These are phyloP conservation scores for Aspergillus pseudotamarii DNA, from an alignment of 2,329 filamentous ascomycete genomes.

Conservation along the genomic window DNA sequence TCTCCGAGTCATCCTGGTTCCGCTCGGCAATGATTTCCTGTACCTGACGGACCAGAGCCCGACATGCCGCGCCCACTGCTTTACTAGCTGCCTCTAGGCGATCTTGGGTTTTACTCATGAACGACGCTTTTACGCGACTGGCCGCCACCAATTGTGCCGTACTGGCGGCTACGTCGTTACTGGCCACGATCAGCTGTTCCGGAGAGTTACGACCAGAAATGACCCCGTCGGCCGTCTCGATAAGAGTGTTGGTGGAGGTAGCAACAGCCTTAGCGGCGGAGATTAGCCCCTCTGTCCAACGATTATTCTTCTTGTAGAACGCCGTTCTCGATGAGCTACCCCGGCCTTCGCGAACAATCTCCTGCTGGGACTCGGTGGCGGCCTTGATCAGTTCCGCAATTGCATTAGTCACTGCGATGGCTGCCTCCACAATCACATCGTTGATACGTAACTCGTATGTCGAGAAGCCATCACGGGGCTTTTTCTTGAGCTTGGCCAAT, in stretches of 20 bases:
- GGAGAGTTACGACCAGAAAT: slow-evolving; percentile 88
- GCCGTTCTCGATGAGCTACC: slow-evolving; percentile 85
- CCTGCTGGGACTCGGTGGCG: slow-evolving; percentile 87
- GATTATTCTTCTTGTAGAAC: slow-evolving; percentile 99
- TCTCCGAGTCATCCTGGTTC: slow-evolving; percentile 74
- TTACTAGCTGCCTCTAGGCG: slow-evolving; percentile 87
- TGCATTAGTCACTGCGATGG: slow-evolving; percentile 88
- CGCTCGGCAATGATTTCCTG: slow-evolving; percentile 91
- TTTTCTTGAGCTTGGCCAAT: slow-evolving; percentile 89
- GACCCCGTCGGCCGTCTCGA: slow-evolving; percentile 96
- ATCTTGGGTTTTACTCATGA: slow-evolving; percentile 98
- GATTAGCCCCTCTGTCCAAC: slow-evolving; percentile 97
- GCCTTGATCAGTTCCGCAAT: slow-evolving; percentile 95
- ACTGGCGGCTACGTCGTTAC: slow-evolving; percentile 93
- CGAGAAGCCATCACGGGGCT: slow-evolving; percentile 91
- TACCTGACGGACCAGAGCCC: slow-evolving; percentile 86
- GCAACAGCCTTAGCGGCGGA: slow-evolving; percentile 97
- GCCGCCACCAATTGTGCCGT: slow-evolving; percentile 96
- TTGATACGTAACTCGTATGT: slow-evolving; percentile 97
- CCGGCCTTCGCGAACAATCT: slow-evolving; percentile 92
- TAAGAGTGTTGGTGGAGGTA: slow-evolving; percentile 88
- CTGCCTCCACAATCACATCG: slow-evolving; percentile 91
- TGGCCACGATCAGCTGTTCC: slow-evolving; percentile 96
- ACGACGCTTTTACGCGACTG: slow-evolving; percentile 92
- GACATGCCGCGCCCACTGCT: slow-evolving; percentile 86